A percentile compares a stretch with the other conserved stretches of the same genome.
phyloP scores from a whole-genome alignment of 345 rosid species.

The Geranium rotundifolium region DNA sequence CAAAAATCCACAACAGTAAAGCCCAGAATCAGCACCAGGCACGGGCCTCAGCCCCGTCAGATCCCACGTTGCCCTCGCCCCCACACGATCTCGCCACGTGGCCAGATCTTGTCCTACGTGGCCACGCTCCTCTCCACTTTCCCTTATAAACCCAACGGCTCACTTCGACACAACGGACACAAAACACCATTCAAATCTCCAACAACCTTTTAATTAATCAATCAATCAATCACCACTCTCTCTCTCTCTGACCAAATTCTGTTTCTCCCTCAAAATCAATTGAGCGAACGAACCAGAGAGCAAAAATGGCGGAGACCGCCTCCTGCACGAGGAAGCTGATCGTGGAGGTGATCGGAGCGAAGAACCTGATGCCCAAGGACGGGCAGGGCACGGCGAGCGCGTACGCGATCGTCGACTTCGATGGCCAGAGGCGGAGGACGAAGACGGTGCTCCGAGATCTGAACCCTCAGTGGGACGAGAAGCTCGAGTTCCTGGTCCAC shows the following conservation, averaged over 20 bases:
- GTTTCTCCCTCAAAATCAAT: conserved; percentile 2
- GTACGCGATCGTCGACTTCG: conserved; percentile 66
- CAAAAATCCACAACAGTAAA: background rate
- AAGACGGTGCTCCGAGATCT: conserved; percentile 73
- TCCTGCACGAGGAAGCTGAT: conserved; percentile 42
- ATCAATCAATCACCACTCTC: background rate
- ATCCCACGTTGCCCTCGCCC: background rate
- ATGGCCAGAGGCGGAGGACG: conserved; percentile 72
- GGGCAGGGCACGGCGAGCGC: conserved; percentile 95
- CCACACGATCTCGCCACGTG: conserved; percentile 24
- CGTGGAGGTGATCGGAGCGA: conserved; percentile 73
- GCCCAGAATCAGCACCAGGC: conserved; percentile 12
- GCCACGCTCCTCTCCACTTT: conserved; percentile 16
- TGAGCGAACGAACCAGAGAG: conserved; percentile 1
- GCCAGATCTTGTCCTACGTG: conserved; percentile 10
- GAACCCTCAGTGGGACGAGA: conserved; percentile 90
- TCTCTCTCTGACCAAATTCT: conserved; percentile 3
- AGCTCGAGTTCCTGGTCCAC: conserved; percentile 61
- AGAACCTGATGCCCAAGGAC: conserved; percentile 78
- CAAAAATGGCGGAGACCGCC: conserved; percentile 39
- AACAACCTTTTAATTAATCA: conserved; percentile 1
- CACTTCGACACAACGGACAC: background rate
- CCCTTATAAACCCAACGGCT: conserved; percentile 12
- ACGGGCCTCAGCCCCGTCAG: conserved; percentile 8
- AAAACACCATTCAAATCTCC: background rate